Base-by-base conservation (phyloP, 768 basidiomycete genomes). In the Obba rivulosa region DNA sequence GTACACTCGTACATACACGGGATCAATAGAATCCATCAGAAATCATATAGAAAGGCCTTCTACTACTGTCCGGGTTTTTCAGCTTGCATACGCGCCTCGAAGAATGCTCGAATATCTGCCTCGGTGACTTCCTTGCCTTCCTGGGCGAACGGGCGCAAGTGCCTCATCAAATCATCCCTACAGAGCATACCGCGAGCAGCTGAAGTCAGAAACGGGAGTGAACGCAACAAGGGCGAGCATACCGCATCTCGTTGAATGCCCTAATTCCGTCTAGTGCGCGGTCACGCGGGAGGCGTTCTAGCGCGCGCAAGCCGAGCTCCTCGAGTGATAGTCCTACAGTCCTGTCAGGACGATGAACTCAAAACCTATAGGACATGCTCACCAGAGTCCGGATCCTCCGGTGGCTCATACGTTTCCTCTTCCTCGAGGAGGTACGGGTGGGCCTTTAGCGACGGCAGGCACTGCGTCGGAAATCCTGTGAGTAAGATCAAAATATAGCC, bases 301-400 rank as follows among this genome's bases (percentile, higher is more conserved):
- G 67, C 1, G 89, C 90, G 42, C 89, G 83, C 71, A 89, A 74
- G 10, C 90, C 90, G 4, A 92, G 75, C 60, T 90, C 87, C 62
- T 92, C 90, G 28, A 92, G 67, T 16, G 89, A 87, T 43, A 90
- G 68, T 21, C 79, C 89, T 88, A 46, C 28, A 31, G 18, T 8
- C 11, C 13, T 18, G 2, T 34, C 10, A 44, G n/a, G 3, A 31
- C 18, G 42, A 43, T 11, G 11, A 34, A 23, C 16, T 34, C 24
- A 28, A 25, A 38, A 10, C 18, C 11, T 21, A 14, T 13, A 39
- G 25, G 17, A 22, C 28, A 38, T 13, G 1, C 14, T 28, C 14
- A 82, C 89, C 81, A 52, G 82, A 88, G 61, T 92, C 90, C 9
- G 90, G 89, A 64, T 92, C 90, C 58, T 87, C 82, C 3, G 89